Evolutionary conservation across 176 grass and related monocot genomes (phyloP).

Genomic region (Musa beccarii): DNA sequence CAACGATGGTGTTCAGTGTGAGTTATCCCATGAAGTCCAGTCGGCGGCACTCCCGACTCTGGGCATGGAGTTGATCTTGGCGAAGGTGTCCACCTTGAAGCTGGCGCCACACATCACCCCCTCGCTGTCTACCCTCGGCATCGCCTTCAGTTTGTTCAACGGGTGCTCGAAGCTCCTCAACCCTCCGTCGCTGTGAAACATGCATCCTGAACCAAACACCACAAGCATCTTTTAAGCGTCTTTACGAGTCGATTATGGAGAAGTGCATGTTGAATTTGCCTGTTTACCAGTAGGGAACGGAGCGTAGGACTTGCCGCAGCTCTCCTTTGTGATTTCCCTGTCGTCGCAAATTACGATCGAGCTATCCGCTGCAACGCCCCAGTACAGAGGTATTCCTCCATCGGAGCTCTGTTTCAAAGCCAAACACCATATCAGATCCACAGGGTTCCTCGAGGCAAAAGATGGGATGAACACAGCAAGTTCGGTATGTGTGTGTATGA

Average conservation of each 20-base stretch:
- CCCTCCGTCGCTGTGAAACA: constrained; percentile 93
- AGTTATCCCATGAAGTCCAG: constrained; percentile 58
- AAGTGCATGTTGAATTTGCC: not conserved
- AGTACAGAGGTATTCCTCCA: constrained; percentile 47
- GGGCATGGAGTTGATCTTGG: constrained; percentile 82
- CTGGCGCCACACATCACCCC: constrained; percentile 88
- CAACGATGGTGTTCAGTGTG: too few relatives aligned
- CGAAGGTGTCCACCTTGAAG: constrained; percentile 89
- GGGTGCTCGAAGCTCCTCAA: constrained; percentile 98
- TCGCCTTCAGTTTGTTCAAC: constrained; percentile 71
- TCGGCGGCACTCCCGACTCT: constrained; percentile 83
- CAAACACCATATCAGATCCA: not conserved
- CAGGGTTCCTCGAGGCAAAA: not conserved
- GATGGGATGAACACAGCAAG: not conserved
- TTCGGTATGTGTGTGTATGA: too few relatives aligned
- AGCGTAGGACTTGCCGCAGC: constrained; percentile 77
- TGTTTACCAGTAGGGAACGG: constrained; percentile 54
- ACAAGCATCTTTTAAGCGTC: not conserved
- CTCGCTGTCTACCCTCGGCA: constrained; percentile 87
- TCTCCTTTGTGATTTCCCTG: constrained; percentile 42
- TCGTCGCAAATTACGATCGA: constrained; percentile 88
- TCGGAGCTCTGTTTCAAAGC: constrained; percentile 37
- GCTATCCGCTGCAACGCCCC: constrained; percentile 74
- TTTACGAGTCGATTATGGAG: not conserved
- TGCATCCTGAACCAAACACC: constrained; percentile 32